Evolutionary conservation across 2,329 filamentous ascomycete genomes (phyloP).

Genomic region (Stagonosporopsis rhizophila): DNA sequence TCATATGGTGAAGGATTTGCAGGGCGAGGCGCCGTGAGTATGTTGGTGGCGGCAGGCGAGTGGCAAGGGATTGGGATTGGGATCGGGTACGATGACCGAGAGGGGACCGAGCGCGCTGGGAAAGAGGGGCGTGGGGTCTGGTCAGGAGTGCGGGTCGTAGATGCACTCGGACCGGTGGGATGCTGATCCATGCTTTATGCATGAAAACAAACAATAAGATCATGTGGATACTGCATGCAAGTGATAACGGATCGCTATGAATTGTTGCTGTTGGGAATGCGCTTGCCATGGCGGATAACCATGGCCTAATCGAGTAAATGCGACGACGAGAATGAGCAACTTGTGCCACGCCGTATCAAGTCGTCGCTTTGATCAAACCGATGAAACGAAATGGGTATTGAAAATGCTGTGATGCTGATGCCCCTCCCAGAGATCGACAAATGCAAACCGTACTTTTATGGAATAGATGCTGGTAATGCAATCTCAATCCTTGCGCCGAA

Average conservation of each 20-base stretch:
- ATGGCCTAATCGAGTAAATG: neutral
- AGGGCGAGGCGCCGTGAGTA: neutral
- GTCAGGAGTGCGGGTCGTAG: neutral
- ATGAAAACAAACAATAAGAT: neutral
- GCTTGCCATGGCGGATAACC: neutral
- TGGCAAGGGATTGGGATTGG: neutral
- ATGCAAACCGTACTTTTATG: neutral
- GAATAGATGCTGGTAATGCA: neutral
- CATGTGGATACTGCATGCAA: neutral
- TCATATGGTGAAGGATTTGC: constrained; percentile 46
- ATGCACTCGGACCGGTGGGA: neutral
- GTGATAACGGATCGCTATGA: neutral
- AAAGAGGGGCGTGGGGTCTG: neutral
- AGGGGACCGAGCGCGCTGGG: neutral
- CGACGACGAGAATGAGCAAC: neutral
- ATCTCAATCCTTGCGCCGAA: neutral
- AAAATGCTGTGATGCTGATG: constrained; percentile 13
- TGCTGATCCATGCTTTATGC: neutral
- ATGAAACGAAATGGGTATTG: constrained; percentile 9
- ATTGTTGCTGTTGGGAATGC: neutral
- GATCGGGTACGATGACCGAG: too few relatives aligned
- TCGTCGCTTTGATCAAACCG: neutral
- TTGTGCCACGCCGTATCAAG: neutral
- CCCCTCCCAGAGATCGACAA: constrained; percentile 1
- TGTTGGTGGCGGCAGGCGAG: neutral